Percentiles rank a stretch among this genome's conserved stretches.
These are phyloP conservation scores for Aegilops tauschii DNA, from an alignment of 176 grass and related monocot genomes.

Conservation along the genomic window DNA sequence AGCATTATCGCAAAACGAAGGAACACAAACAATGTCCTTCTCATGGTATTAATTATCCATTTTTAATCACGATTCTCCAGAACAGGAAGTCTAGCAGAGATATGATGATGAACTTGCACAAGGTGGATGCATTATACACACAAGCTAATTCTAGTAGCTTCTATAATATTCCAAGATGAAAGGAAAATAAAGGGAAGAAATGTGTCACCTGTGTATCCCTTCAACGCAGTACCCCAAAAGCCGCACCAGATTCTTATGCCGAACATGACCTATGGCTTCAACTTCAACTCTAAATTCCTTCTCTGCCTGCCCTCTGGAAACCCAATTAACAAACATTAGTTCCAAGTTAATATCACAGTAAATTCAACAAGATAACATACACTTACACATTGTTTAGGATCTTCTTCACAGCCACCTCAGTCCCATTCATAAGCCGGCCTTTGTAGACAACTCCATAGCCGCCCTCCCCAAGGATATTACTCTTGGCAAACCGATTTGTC, in stretches of 20 bases:
- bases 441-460: slow-evolving; percentile 93
- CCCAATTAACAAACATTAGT: slow-evolving; percentile 17
- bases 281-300: slow-evolving; percentile 98
- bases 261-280: slow-evolving; percentile 95
- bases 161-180: not conserved
- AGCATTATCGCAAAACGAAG: not conserved
- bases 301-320: slow-evolving; percentile 87
- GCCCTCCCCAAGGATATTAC: slow-evolving; percentile 87
- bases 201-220: slow-evolving; percentile 79
- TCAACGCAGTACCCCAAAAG: slow-evolving; percentile 93
- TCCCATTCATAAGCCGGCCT: slow-evolving; percentile 65
- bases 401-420: slow-evolving; percentile 92
- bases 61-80: not conserved
- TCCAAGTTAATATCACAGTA: slow-evolving; percentile 22
- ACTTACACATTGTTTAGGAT: slow-evolving; percentile 96
- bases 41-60: not conserved
- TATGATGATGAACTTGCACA: slow-evolving; percentile 13
- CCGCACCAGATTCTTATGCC: slow-evolving; percentile 91
- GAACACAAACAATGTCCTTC: not conserved
- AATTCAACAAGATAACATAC: slow-evolving; percentile 18
- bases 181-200: slow-evolving; percentile 32
- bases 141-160: slow-evolving; percentile 6
- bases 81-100: not conserved
- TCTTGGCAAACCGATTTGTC: slow-evolving; percentile 65
- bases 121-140: not conserved